phyloP scores from a whole-genome alignment of 331 rosid genomes.

The Cydonia oblonga region DNA sequence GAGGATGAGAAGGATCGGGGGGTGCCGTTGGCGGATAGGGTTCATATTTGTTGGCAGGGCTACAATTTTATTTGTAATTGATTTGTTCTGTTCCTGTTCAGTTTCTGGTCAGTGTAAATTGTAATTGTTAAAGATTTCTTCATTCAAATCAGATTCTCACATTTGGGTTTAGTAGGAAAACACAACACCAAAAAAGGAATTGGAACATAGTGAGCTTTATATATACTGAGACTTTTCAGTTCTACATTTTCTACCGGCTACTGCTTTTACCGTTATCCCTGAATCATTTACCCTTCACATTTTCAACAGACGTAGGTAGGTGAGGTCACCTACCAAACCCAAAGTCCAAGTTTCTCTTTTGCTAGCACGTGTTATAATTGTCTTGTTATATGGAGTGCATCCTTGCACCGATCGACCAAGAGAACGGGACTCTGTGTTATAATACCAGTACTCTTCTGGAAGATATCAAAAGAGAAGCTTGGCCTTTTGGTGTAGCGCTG shows the following conservation, averaged over 20 bases:
- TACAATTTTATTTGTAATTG: conserved; percentile 43
- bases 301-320: neutral
- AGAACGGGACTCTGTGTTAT: no score
- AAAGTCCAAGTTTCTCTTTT: no score
- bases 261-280: neutral
- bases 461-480: neutral
- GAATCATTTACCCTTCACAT: neutral
- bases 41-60: conserved; percentile 36
- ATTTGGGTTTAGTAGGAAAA: neutral
- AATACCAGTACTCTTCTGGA: neutral
- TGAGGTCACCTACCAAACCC: no score
- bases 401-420: no score
- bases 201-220: neutral
- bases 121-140: conserved; percentile 19
- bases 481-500: neutral
- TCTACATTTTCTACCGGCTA: neutral
- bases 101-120: conserved; percentile 42
- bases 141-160: conserved; percentile 16
- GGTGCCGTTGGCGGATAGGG: conserved; percentile 35
- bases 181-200: neutral
- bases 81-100: conserved; percentile 13
- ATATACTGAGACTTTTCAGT: neutral
- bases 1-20: conserved; percentile 15
- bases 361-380: neutral
- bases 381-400: neutral